Evolutionary conservation across 2,329 filamentous ascomycete genomes (phyloP).

Genomic region (Fusarium armeniacum): DNA sequence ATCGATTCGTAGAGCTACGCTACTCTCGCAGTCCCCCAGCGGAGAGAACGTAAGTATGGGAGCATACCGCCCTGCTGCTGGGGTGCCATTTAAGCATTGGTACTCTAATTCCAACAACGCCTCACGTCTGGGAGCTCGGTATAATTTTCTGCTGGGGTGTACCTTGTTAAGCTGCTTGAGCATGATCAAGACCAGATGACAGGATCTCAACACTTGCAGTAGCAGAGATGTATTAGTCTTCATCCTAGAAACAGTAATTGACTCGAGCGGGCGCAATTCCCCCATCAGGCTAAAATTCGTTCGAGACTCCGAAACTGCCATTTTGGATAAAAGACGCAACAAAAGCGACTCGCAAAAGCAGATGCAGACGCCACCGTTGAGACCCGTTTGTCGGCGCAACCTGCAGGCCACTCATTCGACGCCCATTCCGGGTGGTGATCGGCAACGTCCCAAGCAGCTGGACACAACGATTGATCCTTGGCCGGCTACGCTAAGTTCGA

Average conservation of each 20-base stretch:
- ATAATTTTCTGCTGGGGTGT: conserved; percentile 14
- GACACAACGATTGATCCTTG: conserved; percentile 30
- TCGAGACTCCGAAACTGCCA: conserved; percentile 30
- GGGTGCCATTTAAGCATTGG: conserved; percentile 32
- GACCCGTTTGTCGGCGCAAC: conserved; percentile 34
- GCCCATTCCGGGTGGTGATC: conserved; percentile 46
- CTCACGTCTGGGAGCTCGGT: conserved; percentile 36
- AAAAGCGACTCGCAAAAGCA: conserved; percentile 38
- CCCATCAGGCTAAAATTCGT: conserved; percentile 27
- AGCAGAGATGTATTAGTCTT: not conserved
- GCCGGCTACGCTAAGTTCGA: conserved; percentile 41
- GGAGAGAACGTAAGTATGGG: conserved; percentile 12
- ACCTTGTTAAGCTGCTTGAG: conserved; percentile 13
- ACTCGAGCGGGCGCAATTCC: conserved; percentile 22
- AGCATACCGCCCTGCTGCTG: conserved; percentile 18
- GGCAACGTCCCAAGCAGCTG: conserved; percentile 37
- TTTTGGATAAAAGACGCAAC: conserved; percentile 39
- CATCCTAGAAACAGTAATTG: conserved; percentile 3
- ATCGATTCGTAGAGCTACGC: conserved; percentile 20
- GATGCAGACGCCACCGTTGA: conserved; percentile 41
- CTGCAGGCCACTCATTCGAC: conserved; percentile 34
- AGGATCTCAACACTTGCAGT: conserved; percentile 6
- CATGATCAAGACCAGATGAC: conserved; percentile 2
- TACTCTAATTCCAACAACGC: conserved; percentile 26
- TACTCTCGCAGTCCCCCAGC: conserved; percentile 17